Percentiles rank a stretch among this genome's conserved stretches.
phyloP scores from a whole-genome alignment of 345 rosid genomes.

The Brassica incana region DNA sequence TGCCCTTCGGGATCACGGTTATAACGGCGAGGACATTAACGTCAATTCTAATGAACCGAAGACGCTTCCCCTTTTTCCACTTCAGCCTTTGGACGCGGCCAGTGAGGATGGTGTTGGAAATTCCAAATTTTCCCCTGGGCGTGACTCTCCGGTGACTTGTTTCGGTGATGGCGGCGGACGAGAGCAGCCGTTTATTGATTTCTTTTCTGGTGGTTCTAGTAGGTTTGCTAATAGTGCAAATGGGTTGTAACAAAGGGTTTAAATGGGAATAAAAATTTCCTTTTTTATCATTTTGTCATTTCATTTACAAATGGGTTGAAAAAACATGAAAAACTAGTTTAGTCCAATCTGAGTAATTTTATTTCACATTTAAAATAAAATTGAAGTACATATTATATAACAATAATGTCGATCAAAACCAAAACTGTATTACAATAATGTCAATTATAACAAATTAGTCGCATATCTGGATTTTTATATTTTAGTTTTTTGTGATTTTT shows the following conservation, averaged over 20 bases:
- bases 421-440: no score
- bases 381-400: no score
- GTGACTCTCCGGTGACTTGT: conserved; percentile 5
- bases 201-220: conserved; percentile 28
- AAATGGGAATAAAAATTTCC: not conserved
- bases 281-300: not conserved
- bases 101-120: not conserved
- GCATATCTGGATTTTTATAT: no score
- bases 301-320: not conserved
- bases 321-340: not conserved
- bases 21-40: conserved; percentile 19
- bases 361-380: not conserved
- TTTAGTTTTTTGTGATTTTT: no score
- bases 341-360: no score
- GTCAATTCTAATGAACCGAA: conserved; percentile 26
- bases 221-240: not conserved
- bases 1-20: conserved; percentile 15
- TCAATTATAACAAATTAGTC: no score
- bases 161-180: conserved; percentile 13
- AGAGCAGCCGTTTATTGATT: conserved; percentile 36
- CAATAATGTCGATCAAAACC: no score
- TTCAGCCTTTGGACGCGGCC: conserved; percentile 22
- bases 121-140: conserved; percentile 17
- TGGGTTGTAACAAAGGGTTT: conserved; percentile 12
- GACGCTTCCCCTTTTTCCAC: conserved; percentile 37